These are phyloP conservation scores for Kluyveromyces siamensis DNA, from an alignment of 805 yeast species.

Conservation along the genomic window DNA sequence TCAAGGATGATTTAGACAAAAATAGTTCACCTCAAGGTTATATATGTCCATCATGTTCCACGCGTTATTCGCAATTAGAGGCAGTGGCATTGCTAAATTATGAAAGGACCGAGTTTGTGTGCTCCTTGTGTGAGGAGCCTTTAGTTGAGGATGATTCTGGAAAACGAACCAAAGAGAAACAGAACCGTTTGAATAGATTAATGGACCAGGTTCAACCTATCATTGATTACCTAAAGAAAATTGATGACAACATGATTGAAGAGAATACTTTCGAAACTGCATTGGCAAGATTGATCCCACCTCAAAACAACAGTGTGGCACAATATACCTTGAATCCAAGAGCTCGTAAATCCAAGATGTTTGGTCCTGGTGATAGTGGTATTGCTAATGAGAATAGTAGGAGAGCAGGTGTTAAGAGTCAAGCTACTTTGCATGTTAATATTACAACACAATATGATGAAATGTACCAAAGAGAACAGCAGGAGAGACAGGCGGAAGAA, in stretches of 20 bases:
- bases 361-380: constrained; percentile 29
- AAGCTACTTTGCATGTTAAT: constrained; percentile 82
- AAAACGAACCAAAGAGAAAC: constrained; percentile 70
- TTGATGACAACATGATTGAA: constrained; percentile 70
- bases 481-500: constrained; percentile 57
- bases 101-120: constrained; percentile 70
- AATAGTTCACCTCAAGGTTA: constrained; percentile 91
- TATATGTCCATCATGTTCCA: constrained; percentile 76
- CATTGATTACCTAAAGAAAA: constrained; percentile 70
- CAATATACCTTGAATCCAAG: constrained; percentile 55
- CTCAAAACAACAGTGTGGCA: constrained; percentile 59
- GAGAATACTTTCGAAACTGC: constrained; percentile 88
- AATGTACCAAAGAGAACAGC: constrained; percentile 54
- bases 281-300: constrained; percentile 75
- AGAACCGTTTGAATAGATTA: constrained; percentile 68
- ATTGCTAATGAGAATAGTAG: constrained; percentile 34
- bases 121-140: constrained; percentile 73
- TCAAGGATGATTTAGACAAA: constrained; percentile 76
- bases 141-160: constrained; percentile 84
- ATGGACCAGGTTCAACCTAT: constrained; percentile 89
- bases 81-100: constrained; percentile 75
- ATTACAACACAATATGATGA: constrained; percentile 84
- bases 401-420: constrained; percentile 53
- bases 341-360: constrained; percentile 35
- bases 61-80: constrained; percentile 77